Evolutionary conservation across 2,329 filamentous ascomycete species (phyloP), one percentile per base, ranked within the genome.

Genomic region (Botrytis pseudocinerea): DNA sequence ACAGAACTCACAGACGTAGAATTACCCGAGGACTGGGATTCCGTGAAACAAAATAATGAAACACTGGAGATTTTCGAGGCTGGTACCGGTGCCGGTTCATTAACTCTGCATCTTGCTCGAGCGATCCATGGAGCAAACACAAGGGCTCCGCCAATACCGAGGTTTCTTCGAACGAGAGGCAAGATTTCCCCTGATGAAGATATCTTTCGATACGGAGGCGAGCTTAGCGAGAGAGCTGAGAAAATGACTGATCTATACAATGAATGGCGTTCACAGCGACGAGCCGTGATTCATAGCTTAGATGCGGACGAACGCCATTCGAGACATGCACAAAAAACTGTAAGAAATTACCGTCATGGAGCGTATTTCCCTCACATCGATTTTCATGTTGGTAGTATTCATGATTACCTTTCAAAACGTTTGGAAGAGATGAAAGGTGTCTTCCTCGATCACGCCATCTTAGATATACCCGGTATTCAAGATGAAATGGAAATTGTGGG

Each of bases 71-170:
- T 96, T 62, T 90, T 96, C 70, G 93, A 96, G 82, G 93, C 93
- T 64, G 93, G 93, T 25, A 96, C 93, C 5, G 93, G 93, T n/a
- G 92, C 95, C 85, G 93, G 93, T 73, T 90, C 91, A 48, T 82
- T 96, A 73, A 95, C 93, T 0, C 82, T 96, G 7, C 89, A 95
- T 79, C 85, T 96, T 35, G 90, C 92, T 44, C 88, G 92, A 70
- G 92, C 92, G 4, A 88, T 96, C 63, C 91, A 95, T 79, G 92
- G 88, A 62, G 91, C 89, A 28, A 95, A 95, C 78, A 83, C 88
- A 2, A 82, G 85, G 5, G 82, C 87, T 9, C 85, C 86, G 0
- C 78, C 81, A 22, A 80, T 86, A 25, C 73, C 73, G 25, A 40
- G 28, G 6, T 44, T 60, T 14, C 62, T 61, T n/a, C 48, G 40